Evolutionary conservation across 1,284 basidiomycete species (phyloP).

Genomic region (Golubevia pallescens): DNA sequence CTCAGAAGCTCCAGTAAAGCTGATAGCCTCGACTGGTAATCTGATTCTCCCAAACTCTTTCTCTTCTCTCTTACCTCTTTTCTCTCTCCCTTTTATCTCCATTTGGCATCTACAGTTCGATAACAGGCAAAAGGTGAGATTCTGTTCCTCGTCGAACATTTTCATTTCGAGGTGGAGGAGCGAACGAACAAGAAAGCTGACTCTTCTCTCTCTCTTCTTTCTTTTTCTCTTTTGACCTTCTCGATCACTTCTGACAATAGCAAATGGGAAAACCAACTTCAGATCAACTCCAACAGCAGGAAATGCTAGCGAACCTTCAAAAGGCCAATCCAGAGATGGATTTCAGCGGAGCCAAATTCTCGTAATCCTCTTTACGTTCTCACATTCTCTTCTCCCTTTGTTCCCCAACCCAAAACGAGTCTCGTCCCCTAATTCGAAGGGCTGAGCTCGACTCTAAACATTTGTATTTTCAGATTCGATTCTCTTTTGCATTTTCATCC

Average conservation of each 20-base stretch:
- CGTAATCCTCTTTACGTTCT: no score
- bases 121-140: slow-evolving; percentile 86
- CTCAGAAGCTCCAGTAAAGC: no score
- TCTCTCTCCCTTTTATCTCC: not conserved
- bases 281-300: slow-evolving; percentile 52
- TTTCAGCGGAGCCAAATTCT: slow-evolving; percentile 29
- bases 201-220: slow-evolving; percentile 5
- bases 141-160: not conserved
- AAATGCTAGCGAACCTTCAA: slow-evolving; percentile 34
- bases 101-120: slow-evolving; percentile 75
- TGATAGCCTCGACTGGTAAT: not conserved
- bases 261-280: slow-evolving; percentile 83
- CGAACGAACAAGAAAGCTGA: no score
- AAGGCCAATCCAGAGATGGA: slow-evolving; percentile 31
- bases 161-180: no score
- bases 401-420: no score
- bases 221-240: slow-evolving; percentile 10
- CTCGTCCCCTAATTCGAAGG: no score
- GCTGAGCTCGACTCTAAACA: no score
- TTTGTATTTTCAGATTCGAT: no score
- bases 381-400: no score
- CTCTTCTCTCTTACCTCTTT: slow-evolving; percentile 7
- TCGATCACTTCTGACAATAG: slow-evolving; percentile 67
- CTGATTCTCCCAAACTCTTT: slow-evolving; percentile 9
- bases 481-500: no score